phyloP scores from a whole-genome alignment of 371 early-diverging fungal species.

The Mortierella sp. region DNA sequence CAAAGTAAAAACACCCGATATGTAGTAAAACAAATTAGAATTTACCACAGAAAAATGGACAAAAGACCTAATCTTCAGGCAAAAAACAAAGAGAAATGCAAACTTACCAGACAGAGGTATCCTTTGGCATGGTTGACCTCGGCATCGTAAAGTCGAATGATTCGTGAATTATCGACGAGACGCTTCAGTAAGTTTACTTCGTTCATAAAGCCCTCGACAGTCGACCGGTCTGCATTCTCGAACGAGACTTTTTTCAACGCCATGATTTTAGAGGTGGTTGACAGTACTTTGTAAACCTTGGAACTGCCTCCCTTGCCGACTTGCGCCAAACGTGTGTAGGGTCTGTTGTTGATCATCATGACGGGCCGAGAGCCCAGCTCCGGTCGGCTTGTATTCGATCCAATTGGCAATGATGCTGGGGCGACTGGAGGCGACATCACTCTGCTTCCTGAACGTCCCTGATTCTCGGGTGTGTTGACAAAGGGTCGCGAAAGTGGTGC shows the following conservation, averaged over 20 bases:
- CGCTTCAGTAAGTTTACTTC: constrained; percentile 86
- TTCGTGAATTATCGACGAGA: constrained; percentile 72
- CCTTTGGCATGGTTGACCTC: constrained; percentile 74
- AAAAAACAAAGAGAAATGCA: not conserved
- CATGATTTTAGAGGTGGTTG: constrained; percentile 73
- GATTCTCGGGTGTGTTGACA: not conserved
- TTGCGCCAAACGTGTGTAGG: constrained; percentile 69
- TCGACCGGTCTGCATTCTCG: constrained; percentile 72
- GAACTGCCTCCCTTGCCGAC: constrained; percentile 93
- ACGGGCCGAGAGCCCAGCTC: constrained; percentile 34
- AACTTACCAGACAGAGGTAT: constrained; percentile 74
- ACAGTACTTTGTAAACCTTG: constrained; percentile 91
- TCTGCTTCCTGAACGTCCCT: not conserved
- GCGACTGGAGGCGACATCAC: not conserved
- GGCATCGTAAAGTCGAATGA: constrained; percentile 85
- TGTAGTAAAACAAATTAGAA: not conserved
- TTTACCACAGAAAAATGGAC: not conserved
- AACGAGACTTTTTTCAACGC: constrained; percentile 93
- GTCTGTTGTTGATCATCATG: constrained; percentile 62
- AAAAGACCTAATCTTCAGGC: no score
- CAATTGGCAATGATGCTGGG: not conserved
- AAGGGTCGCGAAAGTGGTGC: constrained; percentile 7
- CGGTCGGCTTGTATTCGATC: not conserved
- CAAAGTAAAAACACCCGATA: not conserved
- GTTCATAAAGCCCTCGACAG: constrained; percentile 81